Conservation (phyloP, 148 eudicot genomes). For the Diospyros lotus region DNA sequence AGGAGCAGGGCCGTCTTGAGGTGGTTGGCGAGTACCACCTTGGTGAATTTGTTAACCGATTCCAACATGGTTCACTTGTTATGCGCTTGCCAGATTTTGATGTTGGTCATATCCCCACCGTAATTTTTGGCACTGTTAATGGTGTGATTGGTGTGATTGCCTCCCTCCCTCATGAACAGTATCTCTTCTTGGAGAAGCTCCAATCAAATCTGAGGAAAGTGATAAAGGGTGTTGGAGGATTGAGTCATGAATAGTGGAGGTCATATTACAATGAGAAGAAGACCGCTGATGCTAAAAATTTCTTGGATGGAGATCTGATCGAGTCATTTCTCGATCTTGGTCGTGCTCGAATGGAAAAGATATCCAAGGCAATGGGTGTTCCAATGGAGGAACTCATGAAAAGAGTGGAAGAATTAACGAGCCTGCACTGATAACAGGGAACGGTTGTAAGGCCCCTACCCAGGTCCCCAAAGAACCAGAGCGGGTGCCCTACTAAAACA, state of each 20-base stretch:
- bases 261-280: slow-evolving; percentile 91
- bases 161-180: slow-evolving; percentile 85
- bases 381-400: slow-evolving; percentile 88
- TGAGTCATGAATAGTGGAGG: slow-evolving; percentile 95
- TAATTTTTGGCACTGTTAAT: slow-evolving; percentile 78
- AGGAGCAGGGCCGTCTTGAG: slow-evolving; percentile 95
- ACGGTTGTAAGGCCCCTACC: too few relatives aligned
- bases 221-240: slow-evolving; percentile 93
- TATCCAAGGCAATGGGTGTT: too few relatives aligned
- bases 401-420: slow-evolving; percentile 86
- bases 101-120: slow-evolving; percentile 70
- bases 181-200: slow-evolving; percentile 72
- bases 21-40: slow-evolving; percentile 98
- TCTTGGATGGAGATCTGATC: too few relatives aligned
- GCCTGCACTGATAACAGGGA: slow-evolving; percentile 49
- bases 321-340: too few relatives aligned
- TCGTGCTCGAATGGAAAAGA: too few relatives aligned
- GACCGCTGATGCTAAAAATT: slow-evolving; percentile 78
- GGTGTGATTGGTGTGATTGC: slow-evolving; percentile 96
- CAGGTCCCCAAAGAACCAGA: too few relatives aligned
- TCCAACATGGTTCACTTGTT: slow-evolving; percentile 92
- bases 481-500: too few relatives aligned
- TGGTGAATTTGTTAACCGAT: slow-evolving; percentile 92
- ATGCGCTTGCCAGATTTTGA: slow-evolving; percentile 92
- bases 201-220: slow-evolving; percentile 79